Evolutionary conservation across 169 alveolate species (phyloP).

Genomic region (Amoebophrya sp.): DNA sequence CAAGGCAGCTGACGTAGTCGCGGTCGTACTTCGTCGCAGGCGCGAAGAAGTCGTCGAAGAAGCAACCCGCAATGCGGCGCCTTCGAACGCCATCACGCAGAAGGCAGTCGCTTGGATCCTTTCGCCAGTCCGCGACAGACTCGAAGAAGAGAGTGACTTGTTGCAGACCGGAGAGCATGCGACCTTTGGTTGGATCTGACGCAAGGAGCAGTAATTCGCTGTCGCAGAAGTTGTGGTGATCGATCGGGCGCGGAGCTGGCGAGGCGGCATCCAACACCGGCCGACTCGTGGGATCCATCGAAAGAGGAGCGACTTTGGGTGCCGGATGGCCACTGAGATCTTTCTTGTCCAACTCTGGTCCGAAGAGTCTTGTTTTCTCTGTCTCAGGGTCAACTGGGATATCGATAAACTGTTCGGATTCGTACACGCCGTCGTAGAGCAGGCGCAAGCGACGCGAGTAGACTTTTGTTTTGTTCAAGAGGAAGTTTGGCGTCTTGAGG

Average conservation of each 20-base stretch:
- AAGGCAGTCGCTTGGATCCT: background rate
- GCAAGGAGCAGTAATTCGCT: background rate
- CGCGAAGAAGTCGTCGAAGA: slow-evolving; percentile 16
- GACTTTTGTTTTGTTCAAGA: background rate
- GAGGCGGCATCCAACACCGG: background rate
- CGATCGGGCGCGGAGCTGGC: background rate
- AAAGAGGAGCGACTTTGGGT: background rate
- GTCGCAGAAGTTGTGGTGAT: slow-evolving; percentile 25
- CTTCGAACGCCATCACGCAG: background rate
- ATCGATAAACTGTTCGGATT: background rate
- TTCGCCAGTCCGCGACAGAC: background rate
- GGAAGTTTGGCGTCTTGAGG: background rate
- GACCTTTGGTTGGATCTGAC: background rate
- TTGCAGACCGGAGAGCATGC: background rate
- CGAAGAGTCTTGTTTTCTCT: background rate
- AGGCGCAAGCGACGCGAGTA: background rate
- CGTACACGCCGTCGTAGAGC: slow-evolving; percentile 10
- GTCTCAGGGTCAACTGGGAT: background rate
- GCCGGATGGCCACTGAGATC: background rate
- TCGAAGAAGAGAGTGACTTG: background rate
- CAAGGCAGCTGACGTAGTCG: background rate
- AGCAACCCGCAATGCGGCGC: background rate
- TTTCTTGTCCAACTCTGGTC: background rate
- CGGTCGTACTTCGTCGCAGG: background rate
- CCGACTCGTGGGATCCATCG: background rate